Evolutionary conservation across 2,329 filamentous ascomycete species (phyloP), one percentile per base, ranked within the genome.

Genomic region (Dactylonectria macrodidyma): DNA sequence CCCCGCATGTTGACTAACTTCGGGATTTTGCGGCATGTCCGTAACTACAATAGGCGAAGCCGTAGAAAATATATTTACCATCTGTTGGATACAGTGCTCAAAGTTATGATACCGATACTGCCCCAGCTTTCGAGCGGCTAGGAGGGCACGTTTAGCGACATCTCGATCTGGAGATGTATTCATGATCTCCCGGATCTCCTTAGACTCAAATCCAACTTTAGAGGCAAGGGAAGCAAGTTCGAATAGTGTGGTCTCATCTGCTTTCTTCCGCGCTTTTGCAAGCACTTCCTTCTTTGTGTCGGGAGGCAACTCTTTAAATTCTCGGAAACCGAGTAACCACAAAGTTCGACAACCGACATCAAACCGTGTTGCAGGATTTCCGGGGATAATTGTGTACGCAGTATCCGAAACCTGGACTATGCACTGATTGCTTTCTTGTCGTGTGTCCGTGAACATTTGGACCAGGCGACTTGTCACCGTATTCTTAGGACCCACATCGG

Each of bases 291-390:
- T 44, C 41, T 56, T 62, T 8, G 12, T 38, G 10, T 59, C 44
- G 5, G 44, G 7, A 52, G 55, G 68, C 44, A 70, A 54, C 24
- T 59, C 59, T 26, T 41, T 50, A 41, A 68, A 57, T 38, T 70
- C 62, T 12, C 59, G 62, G 10, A 70, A 61, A 22, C 61, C 55
- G 50, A 57, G 51, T 11, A 70, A 65, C 68, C 55, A 70, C 5
- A 70, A 54, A 50, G 65, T 47, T 44, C 65, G 44, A 50, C 62
- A 70, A 24, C 38, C 41, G 54, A 70, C 14, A 26, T 67, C 57
- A 59, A 70, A 66, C 22, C 50, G 63, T 19, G 50, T 59, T 44
- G 48, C 48, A 33, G 54, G 36, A 41, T 59, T 36, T 33, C 34
- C 62, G 8, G 41, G 61, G 11, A 54, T 26, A 44, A 54, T 44